Base-by-base conservation (phyloP, 495 filamentous ascomycete genomes). In the Annulohypoxylon maeteangense region DNA sequence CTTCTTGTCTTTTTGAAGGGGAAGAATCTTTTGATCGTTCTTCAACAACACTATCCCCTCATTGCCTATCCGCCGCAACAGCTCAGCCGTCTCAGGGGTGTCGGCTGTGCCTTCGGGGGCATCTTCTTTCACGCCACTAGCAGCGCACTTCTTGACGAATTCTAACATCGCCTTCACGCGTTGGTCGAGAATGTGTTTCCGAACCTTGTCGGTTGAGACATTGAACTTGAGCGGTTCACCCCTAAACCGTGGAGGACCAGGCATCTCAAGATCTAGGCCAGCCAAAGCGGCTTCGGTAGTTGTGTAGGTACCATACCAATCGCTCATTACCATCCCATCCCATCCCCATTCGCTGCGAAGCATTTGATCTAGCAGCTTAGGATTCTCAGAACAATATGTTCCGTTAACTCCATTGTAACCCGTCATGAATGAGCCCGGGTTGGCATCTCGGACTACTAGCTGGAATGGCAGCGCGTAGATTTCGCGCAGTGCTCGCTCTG, bases 371-470 rank as follows among this genome's bases (percentile, higher is more conserved):
- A 95, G 75, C 11, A 92, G 78, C 47, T 83, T 81, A 42, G 85
- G 82, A 62, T 90, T 90, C 81, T 91, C 89, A 75, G 87, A 89
- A 20, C 88, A 89, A 75, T 91, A 91, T 4, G 80, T 81, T 1
- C 91, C 91, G 74, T 93, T 93, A 50, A 94, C 82, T 62, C 89
- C 88, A 68, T 93, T 93, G 70, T 93, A 94, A 55, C 87, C 86
- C 11, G 89, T 91, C 91, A 94, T 94, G 29, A 93, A 81, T 47
- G 89, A 89, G 25, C 86, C 86, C 2, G 90, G 88, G 44, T 85
- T 81, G 31, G 86, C 82, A 53, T 92, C 90, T 3, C 89, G 81
- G 70, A 92, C 82, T 1, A 89, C 90, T 68, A 92, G 80, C 76
- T 92, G 90, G 76, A 93, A 94, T 0, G 91, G 90, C 76, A 91